Base-by-base conservation (phyloP, 225 moss, liverwort and hornwort genomes). In the Rhytidiadelphus loreus region DNA sequence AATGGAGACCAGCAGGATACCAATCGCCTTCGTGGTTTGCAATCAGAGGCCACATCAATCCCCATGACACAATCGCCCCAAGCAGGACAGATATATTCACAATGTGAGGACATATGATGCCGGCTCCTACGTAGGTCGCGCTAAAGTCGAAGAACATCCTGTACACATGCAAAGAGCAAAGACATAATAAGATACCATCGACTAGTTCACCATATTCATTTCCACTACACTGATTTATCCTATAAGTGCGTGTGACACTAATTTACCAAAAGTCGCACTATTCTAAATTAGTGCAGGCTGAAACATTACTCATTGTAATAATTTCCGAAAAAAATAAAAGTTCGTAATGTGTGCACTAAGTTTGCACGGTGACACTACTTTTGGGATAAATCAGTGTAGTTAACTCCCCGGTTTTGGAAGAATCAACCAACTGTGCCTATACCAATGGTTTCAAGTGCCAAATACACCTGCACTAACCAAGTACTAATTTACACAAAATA, bases 41-140 rank as follows among this genome's bases (percentile, higher is more conserved):
- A 65, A 98, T 97, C 35, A 97, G 91, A 48, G 98, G 98, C 98
- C 98, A 98, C 96, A 98, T 94, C n/a, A 98, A 37, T 41, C 98
- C 94, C 96, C 95, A 98, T 16, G 98, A 97, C 39, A 98, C 23
- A 77, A 97, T 90, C 25, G 94, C 97, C 80, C 98, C 98, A 44
- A 98, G 87, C 46, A 98, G 56, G 18, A 98, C 75, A 63, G 98
- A 98, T 43, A 93, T 33, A 75, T 98, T 98, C 69, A 98, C 96
- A 85, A 93, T 94, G 75, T 98, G 97, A 68, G 98, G 96, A 72
- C 97, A 98, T 81, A 98, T 98, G 77, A 98, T 92, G 23, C 98
- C 98, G 37, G 92, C 95, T 90, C 98, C 98, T 8, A 98, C 60
- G 77, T 97, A 98, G 25, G 97, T 95, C 93, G 91, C 43, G 90